These are phyloP conservation scores for Canna indica DNA, from an alignment of 176 grass and related monocot genomes.

Conservation along the genomic window DNA sequence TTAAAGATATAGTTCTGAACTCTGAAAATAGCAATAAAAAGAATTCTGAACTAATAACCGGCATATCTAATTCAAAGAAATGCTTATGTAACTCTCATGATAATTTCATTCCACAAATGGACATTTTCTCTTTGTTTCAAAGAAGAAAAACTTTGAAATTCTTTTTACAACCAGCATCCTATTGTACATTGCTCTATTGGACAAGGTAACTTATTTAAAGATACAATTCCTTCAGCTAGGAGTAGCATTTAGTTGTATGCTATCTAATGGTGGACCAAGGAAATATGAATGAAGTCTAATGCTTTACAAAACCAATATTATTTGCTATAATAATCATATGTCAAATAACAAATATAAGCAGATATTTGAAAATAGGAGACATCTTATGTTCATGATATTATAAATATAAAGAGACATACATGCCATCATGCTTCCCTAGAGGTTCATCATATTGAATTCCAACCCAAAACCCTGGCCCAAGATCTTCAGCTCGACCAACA, in stretches of 20 bases:
- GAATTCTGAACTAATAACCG: too few species aligned
- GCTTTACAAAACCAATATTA: neutral
- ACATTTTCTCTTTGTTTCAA: too few species aligned
- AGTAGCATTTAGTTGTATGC: neutral
- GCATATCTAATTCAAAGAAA: too few species aligned
- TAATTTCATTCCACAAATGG: too few species aligned
- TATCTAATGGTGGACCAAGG: neutral
- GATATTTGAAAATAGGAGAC: neutral
- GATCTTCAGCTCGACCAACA: constrained; percentile 61
- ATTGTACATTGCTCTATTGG: too few species aligned
- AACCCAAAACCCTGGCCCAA: constrained; percentile 81
- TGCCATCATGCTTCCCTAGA: constrained; percentile 87
- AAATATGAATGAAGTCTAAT: neutral
- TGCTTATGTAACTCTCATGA: too few species aligned
- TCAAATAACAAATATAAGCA: neutral
- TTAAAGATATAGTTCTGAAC: too few species aligned
- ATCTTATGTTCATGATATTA: neutral
- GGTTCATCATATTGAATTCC: constrained; percentile 93
- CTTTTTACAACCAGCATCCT: too few species aligned
- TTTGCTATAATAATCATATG: neutral
- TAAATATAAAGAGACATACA: constrained; percentile 42
- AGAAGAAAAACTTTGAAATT: too few species aligned
- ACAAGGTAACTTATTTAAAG: neutral
- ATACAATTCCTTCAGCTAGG: neutral
- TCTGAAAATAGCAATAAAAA: too few species aligned